These are phyloP conservation scores for Geranomyces michiganensis DNA, from an alignment of 192 early-diverging fungal species.

Conservation along the genomic window DNA sequence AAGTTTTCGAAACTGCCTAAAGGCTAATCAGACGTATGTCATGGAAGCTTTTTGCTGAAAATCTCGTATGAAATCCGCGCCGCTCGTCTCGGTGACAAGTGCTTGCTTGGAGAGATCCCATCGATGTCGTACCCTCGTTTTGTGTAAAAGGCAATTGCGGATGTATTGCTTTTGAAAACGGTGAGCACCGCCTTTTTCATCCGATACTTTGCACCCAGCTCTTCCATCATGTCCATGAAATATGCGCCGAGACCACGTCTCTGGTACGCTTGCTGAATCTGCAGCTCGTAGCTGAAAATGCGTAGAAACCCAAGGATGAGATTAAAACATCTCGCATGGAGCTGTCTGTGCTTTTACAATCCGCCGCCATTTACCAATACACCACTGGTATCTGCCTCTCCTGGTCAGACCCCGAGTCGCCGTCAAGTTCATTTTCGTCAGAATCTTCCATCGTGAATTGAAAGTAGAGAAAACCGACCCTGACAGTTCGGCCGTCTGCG, in stretches of 20 bases:
- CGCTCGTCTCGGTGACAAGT: conserved; percentile 54
- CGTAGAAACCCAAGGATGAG: neutral
- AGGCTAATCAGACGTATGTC: too few species aligned
- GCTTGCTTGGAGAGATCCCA: conserved; percentile 64
- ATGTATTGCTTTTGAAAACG: conserved; percentile 68
- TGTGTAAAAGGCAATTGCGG: conserved; percentile 67
- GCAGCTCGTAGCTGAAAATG: conserved; percentile 65
- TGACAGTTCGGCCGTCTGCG: neutral
- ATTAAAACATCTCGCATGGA: too few species aligned
- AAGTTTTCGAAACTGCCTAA: too few species aligned
- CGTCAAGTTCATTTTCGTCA: neutral
- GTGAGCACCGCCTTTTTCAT: conserved; percentile 73
- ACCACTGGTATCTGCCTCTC: conserved; percentile 46
- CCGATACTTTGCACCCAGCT: conserved; percentile 49
- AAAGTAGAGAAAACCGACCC: conserved; percentile 60
- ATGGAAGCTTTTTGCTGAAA: conserved; percentile 49
- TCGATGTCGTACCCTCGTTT: conserved; percentile 62
- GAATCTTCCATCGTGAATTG: conserved; percentile 65
- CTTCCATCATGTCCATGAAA: conserved; percentile 57
- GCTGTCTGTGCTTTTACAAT: too few species aligned
- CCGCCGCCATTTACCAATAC: conserved; percentile 60
- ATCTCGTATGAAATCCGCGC: conserved; percentile 69
- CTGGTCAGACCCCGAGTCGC: conserved; percentile 8
- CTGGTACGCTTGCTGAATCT: conserved; percentile 48
- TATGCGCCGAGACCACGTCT: conserved; percentile 59